phyloP scores from a whole-genome alignment of 2,329 filamentous ascomycete species.

The Rhinocladiella mackenziei region DNA sequence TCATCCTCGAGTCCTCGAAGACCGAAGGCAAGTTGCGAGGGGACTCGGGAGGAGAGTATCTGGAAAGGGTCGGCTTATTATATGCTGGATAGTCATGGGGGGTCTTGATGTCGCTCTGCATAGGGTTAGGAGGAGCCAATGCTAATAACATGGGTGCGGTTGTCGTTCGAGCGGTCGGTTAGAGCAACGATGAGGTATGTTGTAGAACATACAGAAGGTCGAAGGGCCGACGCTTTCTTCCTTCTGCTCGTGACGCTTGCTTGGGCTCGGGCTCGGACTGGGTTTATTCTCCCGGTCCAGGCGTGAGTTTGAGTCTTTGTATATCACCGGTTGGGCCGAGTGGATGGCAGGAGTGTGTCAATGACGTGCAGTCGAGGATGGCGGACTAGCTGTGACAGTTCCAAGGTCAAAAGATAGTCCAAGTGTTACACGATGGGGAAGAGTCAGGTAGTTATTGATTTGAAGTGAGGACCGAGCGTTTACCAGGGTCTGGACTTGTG shows the following conservation, averaged over 20 bases:
- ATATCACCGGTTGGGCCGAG: constrained; percentile 9
- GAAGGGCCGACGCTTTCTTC: too few species aligned
- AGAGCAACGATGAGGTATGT: constrained; percentile 20
- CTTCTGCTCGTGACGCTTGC: constrained; percentile 12
- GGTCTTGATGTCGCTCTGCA: constrained; percentile 46
- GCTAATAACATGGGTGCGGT: constrained; percentile 49
- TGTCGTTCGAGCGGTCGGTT: constrained; percentile 19
- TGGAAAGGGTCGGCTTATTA: constrained; percentile 38
- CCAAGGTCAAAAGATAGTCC: constrained; percentile 9
- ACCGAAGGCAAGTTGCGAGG: constrained; percentile 34
- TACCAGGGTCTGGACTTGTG: constrained; percentile 21
- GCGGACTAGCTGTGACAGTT: constrained; percentile 7
- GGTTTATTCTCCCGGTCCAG: too few species aligned
- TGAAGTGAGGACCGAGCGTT: constrained; percentile 20
- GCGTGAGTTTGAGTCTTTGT: constrained; percentile 6
- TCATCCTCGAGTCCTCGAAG: constrained; percentile 52
- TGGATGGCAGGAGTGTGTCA: constrained; percentile 13
- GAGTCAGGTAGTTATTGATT: constrained; percentile 21
- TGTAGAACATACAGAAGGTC: constrained; percentile 15
- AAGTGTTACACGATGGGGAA: constrained; percentile 16
- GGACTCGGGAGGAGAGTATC: constrained; percentile 40
- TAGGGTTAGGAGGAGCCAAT: constrained; percentile 42
- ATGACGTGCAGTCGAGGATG: constrained; percentile 18
- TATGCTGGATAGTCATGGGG: constrained; percentile 48
- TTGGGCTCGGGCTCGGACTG: constrained; percentile 5